Percentiles rank a stretch among this genome's conserved stretches.
phyloP scores from a whole-genome alignment of 2,329 filamentous ascomycete species.

The Curvularia sp. region DNA sequence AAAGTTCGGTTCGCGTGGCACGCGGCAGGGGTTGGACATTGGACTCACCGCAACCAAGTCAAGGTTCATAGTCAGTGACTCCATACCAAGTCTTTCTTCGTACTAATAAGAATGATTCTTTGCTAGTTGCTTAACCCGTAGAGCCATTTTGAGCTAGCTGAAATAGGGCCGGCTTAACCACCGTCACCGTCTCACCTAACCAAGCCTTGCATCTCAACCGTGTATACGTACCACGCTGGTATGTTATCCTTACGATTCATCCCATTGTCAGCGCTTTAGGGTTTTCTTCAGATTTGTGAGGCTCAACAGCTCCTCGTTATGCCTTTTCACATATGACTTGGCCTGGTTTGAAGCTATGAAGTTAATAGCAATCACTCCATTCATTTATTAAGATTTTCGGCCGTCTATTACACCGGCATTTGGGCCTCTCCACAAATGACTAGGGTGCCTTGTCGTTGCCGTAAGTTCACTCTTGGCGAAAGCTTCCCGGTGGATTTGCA shows the following conservation, averaged over 20 bases:
- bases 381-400: not conserved
- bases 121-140: not conserved
- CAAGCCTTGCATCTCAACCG: not conserved
- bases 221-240: not conserved
- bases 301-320: not conserved
- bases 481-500: not conserved
- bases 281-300: not conserved
- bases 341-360: not conserved
- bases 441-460: not conserved
- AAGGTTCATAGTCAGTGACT: not conserved
- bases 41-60: not conserved
- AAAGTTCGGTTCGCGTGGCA: not conserved
- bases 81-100: not conserved
- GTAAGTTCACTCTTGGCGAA: not conserved
- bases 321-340: not conserved
- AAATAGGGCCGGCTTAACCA: not conserved
- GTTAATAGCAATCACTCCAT: not conserved
- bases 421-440: not conserved
- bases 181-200: not conserved
- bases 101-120: not conserved
- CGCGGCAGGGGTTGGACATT: not conserved
- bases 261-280: not conserved
- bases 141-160: not conserved
- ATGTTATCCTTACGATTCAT: not conserved
- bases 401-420: not conserved